phyloP scores from a whole-genome alignment of 176 grass and related monocot genomes.

The Avena insularis region DNA sequence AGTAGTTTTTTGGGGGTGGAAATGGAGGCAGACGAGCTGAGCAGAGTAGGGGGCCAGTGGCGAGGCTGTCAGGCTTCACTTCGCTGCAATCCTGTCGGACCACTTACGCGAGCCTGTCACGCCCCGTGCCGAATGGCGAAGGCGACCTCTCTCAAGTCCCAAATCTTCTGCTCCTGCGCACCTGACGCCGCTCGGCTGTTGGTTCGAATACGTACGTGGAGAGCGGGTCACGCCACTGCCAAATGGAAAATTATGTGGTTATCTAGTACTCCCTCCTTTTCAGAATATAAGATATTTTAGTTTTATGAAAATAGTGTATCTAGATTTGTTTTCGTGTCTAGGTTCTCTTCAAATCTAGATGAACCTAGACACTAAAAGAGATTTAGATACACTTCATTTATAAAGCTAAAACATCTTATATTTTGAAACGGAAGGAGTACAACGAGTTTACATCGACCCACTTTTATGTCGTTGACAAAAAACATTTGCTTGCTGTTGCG shows the following conservation, averaged over 20 bases:
- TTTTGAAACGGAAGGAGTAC: too few relatives aligned
- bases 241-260: not conserved
- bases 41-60: not conserved
- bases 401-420: too few relatives aligned
- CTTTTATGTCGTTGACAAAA: not conserved
- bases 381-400: too few relatives aligned
- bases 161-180: not conserved
- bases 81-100: constrained; percentile 35
- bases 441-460: too few relatives aligned
- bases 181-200: not conserved
- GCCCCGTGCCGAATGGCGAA: not conserved
- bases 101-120: constrained; percentile 11
- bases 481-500: not conserved
- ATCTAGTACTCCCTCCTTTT: not conserved
- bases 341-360: too few relatives aligned
- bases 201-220: too few relatives aligned
- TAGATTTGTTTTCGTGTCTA: too few relatives aligned
- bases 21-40: not conserved
- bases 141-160: not conserved
- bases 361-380: too few relatives aligned
- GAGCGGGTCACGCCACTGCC: not conserved
- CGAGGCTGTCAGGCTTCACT: constrained; percentile 17
- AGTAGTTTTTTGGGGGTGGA: not conserved
- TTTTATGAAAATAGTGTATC: too few relatives aligned
- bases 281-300: too few relatives aligned